These are phyloP conservation scores for Passalora sequoiae DNA, from an alignment of 2,329 filamentous ascomycete species.

Conservation along the genomic window DNA sequence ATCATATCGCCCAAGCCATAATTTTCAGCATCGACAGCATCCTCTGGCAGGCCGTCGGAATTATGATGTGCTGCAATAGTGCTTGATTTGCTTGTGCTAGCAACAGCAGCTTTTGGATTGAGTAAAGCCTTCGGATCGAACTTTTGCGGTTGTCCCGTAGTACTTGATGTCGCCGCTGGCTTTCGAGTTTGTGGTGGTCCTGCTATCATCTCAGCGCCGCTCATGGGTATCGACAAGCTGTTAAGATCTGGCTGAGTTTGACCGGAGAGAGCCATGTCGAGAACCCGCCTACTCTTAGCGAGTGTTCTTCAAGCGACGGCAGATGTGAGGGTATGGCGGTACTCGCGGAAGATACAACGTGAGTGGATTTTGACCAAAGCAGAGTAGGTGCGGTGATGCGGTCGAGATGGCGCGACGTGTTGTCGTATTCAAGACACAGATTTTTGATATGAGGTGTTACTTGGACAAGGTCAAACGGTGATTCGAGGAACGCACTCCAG, in stretches of 20 bases:
- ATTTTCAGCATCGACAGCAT: background rate
- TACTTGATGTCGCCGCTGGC: slow-evolving; percentile 7
- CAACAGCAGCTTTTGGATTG: slow-evolving; percentile 19
- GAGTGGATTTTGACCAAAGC: no score
- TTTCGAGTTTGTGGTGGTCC: slow-evolving; percentile 31
- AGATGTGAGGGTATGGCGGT: no score
- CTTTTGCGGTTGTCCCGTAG: slow-evolving; percentile 7
- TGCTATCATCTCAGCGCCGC: slow-evolving; percentile 16
- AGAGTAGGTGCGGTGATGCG: no score
- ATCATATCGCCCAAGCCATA: slow-evolving; percentile 58
- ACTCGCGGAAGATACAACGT: no score
- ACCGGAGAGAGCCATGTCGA: no score
- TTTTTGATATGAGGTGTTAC: background rate
- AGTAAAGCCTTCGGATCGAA: slow-evolving; percentile 22
- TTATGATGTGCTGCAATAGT: slow-evolving; percentile 1
- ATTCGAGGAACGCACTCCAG: no score
- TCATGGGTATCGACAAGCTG: background rate
- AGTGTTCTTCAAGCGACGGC: no score
- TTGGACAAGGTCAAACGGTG: no score
- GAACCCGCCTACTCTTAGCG: no score
- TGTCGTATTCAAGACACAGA: no score
- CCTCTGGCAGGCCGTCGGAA: background rate
- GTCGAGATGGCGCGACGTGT: no score
- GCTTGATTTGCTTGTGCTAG: no score
- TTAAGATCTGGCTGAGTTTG: background rate